phyloP scores from a whole-genome alignment of 805 yeast genomes.

The Starmerella vaccinii region DNA sequence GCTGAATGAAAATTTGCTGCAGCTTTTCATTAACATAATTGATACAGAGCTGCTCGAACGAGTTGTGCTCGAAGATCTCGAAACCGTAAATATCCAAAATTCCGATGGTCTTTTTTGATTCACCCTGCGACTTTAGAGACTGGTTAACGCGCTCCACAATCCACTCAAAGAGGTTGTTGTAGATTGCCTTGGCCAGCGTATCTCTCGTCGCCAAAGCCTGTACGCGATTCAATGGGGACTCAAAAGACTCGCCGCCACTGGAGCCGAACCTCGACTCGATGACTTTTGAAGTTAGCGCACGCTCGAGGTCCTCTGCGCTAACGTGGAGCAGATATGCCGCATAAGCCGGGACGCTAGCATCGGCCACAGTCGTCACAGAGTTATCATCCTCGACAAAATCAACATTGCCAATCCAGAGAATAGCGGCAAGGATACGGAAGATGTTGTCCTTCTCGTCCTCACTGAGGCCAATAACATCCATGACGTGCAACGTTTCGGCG shows the following conservation, averaged over 20 bases:
- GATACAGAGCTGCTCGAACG: constrained; percentile 91
- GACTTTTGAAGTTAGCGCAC: constrained; percentile 65
- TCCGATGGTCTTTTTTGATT: constrained; percentile 56
- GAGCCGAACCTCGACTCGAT: constrained; percentile 86
- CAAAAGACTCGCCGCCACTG: constrained; percentile 85
- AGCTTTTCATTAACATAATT: constrained; percentile 92
- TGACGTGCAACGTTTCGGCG: constrained; percentile 70
- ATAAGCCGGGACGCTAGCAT: constrained; percentile 83
- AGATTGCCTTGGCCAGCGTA: constrained; percentile 88
- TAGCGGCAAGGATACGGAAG: constrained; percentile 70
- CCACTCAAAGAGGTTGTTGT: constrained; percentile 91
- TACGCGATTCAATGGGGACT: constrained; percentile 79
- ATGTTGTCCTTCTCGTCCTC: constrained; percentile 83
- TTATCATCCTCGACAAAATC: constrained; percentile 67
- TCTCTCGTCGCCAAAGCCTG: constrained; percentile 91
- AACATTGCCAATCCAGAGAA: constrained; percentile 91
- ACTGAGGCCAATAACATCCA: constrained; percentile 74
- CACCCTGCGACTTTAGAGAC: constrained; percentile 50
- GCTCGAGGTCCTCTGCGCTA: constrained; percentile 52
- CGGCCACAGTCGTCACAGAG: constrained; percentile 75
- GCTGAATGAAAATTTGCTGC: constrained; percentile 91
- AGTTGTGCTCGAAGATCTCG: constrained; percentile 89
- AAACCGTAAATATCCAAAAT: constrained; percentile 93
- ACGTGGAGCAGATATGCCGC: constrained; percentile 87
- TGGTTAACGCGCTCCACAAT: constrained; percentile 82